phyloP scores from a whole-genome alignment of 108 stramenopile species.

The Cyclotella atomus region DNA sequence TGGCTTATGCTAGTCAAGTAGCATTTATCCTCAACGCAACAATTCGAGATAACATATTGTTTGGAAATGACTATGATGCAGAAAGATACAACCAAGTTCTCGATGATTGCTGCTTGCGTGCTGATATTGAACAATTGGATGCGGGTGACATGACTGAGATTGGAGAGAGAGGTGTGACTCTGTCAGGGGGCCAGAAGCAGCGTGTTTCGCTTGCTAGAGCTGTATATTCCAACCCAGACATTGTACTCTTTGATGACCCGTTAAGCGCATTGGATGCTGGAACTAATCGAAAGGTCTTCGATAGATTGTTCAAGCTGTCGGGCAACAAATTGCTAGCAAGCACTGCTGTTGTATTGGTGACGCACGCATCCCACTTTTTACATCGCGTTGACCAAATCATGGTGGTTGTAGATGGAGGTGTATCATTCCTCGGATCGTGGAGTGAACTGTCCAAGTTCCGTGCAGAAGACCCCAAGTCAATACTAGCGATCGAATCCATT shows the following conservation, averaged over 20 bases:
- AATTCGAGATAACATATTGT: slow-evolving; percentile 94
- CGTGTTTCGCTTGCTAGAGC: slow-evolving; percentile 73
- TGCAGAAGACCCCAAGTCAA: slow-evolving; percentile 53
- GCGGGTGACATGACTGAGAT: slow-evolving; percentile 77
- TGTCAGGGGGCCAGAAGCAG: slow-evolving; percentile 87
- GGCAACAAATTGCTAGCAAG: slow-evolving; percentile 49
- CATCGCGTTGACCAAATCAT: slow-evolving; percentile 74
- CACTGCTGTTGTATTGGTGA: slow-evolving; percentile 83
- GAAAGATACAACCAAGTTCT: slow-evolving; percentile 86
- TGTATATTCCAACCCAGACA: slow-evolving; percentile 80
- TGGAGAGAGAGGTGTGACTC: slow-evolving; percentile 82
- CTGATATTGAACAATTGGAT: slow-evolving; percentile 69
- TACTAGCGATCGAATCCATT: slow-evolving; percentile 74
- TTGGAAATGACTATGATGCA: slow-evolving; percentile 75
- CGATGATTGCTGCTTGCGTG: slow-evolving; percentile 78
- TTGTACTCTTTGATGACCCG: slow-evolving; percentile 91
- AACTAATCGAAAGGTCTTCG: slow-evolving; percentile 83
- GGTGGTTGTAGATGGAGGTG: slow-evolving; percentile 70
- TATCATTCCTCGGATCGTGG: slow-evolving; percentile 78
- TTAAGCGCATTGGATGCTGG: slow-evolving; percentile 91
- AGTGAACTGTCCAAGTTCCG: slow-evolving; percentile 58
- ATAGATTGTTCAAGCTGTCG: slow-evolving; percentile 56
- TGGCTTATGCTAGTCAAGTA: slow-evolving; percentile 92
- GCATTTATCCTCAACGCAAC: slow-evolving; percentile 95
- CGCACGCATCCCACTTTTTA: slow-evolving; percentile 89